A percentile compares a stretch with the other conserved stretches of the same genome.
Evolutionary conservation across 1,139 yeast genomes (phyloP).

Genomic region (Hemisphaericaspora xylofermentans): DNA sequence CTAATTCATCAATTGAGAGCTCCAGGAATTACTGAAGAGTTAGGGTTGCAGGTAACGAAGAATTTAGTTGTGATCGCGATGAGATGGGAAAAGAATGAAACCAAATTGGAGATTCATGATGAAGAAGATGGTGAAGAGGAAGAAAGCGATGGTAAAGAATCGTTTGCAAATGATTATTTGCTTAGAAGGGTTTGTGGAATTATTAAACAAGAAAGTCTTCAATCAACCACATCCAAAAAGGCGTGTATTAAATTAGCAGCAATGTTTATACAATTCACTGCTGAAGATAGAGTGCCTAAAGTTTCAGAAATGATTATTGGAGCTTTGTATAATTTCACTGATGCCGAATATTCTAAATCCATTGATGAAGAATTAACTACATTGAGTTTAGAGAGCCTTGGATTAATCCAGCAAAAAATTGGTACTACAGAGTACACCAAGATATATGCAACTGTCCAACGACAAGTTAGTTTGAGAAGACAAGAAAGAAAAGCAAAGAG

Average conservation of each 20-base stretch:
- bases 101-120: constrained; percentile 30
- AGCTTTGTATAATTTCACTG: constrained; percentile 59
- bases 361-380: constrained; percentile 54
- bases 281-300: constrained; percentile 33
- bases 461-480: constrained; percentile 59
- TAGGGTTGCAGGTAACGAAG: constrained; percentile 67
- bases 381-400: constrained; percentile 67
- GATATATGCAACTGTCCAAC: constrained; percentile 63
- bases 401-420: constrained; percentile 63
- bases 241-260: constrained; percentile 63
- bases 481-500: constrained; percentile 74
- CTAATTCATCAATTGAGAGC: constrained; percentile 79
- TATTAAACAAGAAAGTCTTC: constrained; percentile 61
- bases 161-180: constrained; percentile 60
- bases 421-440: constrained; percentile 74
- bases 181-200: constrained; percentile 59
- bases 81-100: constrained; percentile 56
- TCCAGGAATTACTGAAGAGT: constrained; percentile 62
- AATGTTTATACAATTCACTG: constrained; percentile 52
- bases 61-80: constrained; percentile 62
- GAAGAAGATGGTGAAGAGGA: constrained; percentile 15
- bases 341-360: constrained; percentile 38
- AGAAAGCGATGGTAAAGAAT: constrained; percentile 23
- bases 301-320: constrained; percentile 52
- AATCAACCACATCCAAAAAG: constrained; percentile 58